Evolutionary conservation across 208 protist species (phyloP), one percentile per base, ranked within the genome.

Genomic region (Leishmania gerbilli): DNA sequence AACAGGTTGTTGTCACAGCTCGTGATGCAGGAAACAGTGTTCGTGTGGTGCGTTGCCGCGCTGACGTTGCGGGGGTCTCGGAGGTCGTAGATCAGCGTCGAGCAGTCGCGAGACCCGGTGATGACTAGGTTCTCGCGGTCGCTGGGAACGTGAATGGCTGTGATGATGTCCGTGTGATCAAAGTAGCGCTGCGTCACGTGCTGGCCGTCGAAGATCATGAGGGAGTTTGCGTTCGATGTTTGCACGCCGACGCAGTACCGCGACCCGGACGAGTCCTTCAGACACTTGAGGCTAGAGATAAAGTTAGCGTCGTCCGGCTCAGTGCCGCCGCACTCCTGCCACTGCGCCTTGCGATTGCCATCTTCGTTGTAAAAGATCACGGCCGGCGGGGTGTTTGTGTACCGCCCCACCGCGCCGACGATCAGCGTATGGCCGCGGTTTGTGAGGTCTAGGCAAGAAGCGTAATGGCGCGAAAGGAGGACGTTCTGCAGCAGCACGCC

Each of bases 131-230:
- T 90, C 27, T 95, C 90, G 47, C 88, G 84, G 55, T 95, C 92
- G 31, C 75, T 71, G n/a, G 93, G 90, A 9, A 94, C 87, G 76
- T 95, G 88, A 81, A 97, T 85, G 17, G 91, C 85, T 21, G 95
- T 95, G 65, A 97, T 91, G 74, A 97, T 92, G 80, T 97, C 95
- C 55, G 88, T 89, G 85, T 97, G 95, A 67, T 94, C 93, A 47
- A 78, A 87, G 84, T 95, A 95, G 60, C 93, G 92, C 68, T 93
- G 90, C 47, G 94, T 77, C 56, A 89, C 79, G 45, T 90, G 80
- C 31, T 86, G 89, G n/a, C 77, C 76, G 62, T 96, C 91, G 84
- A 95, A 97, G 13, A 95, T 37, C 47, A 92, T 79, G 58, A 96
- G 81, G 15, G 87, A 79, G 79, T 95, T 90, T 1, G 80, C 53